Evolutionary conservation across 2,329 filamentous ascomycete species (phyloP).

Genomic region (Trichoderma sp.): DNA sequence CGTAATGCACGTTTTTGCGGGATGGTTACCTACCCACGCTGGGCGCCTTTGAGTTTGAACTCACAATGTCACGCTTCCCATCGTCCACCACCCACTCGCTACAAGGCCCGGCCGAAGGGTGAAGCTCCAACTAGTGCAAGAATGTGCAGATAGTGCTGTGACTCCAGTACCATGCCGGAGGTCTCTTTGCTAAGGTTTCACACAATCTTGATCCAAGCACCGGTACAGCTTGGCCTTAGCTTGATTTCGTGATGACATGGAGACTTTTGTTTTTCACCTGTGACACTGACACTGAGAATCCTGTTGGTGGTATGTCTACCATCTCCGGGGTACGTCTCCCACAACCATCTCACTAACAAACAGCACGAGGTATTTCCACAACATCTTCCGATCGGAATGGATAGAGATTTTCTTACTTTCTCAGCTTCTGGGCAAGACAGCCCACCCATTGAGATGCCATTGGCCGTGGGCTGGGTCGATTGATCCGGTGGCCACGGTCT

Average conservation of each 20-base stretch:
- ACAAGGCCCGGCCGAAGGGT: not conserved
- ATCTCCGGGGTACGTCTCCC: not conserved
- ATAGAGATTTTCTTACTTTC: not conserved
- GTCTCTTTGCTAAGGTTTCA: not conserved
- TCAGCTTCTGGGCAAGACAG: not conserved
- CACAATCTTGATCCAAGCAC: not conserved
- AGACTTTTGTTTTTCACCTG: not conserved
- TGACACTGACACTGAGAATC: not conserved
- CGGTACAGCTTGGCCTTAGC: not conserved
- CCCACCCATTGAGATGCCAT: not conserved
- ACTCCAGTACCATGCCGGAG: not conserved
- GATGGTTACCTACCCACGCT: not conserved
- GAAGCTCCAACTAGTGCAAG: not conserved
- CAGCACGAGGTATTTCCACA: not conserved
- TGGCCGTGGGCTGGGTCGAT: not conserved
- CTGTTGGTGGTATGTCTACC: not conserved
- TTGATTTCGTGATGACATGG: not conserved
- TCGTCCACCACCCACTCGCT: not conserved
- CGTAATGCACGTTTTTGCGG: conserved; percentile 8
- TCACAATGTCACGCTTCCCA: not conserved
- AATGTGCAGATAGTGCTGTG: not conserved
- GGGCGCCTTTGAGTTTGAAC: not conserved
- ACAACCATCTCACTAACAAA: not conserved
- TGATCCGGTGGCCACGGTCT: not conserved
- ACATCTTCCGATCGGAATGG: not conserved